Percentiles rank a stretch among this genome's conserved stretches.
These are phyloP conservation scores for Ilex aquifolium DNA, from an alignment of 257 asterid species.

Conservation along the genomic window DNA sequence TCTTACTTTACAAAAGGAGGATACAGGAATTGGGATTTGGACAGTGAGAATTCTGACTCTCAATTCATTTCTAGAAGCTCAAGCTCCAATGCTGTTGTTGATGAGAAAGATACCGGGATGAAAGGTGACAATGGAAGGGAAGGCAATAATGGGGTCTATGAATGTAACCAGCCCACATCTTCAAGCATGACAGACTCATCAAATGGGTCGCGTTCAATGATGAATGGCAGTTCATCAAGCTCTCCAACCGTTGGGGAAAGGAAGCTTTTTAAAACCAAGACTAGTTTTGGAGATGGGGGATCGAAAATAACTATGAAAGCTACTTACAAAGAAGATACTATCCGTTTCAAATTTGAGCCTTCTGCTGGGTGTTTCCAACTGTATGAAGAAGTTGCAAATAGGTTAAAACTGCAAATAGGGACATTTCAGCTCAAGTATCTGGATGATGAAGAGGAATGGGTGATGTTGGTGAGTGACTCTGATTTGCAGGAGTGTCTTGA, in stretches of 20 bases:
- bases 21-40: conserved; percentile 10
- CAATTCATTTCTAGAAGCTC: conserved; percentile 26
- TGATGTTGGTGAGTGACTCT: conserved; percentile 74
- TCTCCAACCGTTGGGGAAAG: conserved; percentile 37
- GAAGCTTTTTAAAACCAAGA: conserved; percentile 22
- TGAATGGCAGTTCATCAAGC: conserved; percentile 52
- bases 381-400: conserved; percentile 64
- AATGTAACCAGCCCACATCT: conserved; percentile 46
- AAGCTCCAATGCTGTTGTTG: conserved; percentile 24
- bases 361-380: conserved; percentile 46
- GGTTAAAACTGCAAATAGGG: conserved; percentile 61
- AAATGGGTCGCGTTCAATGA: conserved; percentile 44
- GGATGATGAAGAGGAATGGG: conserved; percentile 96
- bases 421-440: conserved; percentile 76
- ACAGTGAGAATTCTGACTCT: conserved; percentile 20
- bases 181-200: conserved; percentile 69
- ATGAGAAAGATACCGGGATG: conserved; percentile 17
- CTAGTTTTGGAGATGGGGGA: conserved; percentile 33
- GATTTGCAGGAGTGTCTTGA: conserved; percentile 83
- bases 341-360: conserved; percentile 64
- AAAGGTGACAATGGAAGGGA: conserved; percentile 20
- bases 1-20: conserved; percentile 21
- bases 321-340: conserved; percentile 56
- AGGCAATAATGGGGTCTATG: conserved; percentile 27
- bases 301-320: conserved; percentile 58